Conservation (phyloP, 306 rosid genomes). For the Pyrus pyrifolia region DNA sequence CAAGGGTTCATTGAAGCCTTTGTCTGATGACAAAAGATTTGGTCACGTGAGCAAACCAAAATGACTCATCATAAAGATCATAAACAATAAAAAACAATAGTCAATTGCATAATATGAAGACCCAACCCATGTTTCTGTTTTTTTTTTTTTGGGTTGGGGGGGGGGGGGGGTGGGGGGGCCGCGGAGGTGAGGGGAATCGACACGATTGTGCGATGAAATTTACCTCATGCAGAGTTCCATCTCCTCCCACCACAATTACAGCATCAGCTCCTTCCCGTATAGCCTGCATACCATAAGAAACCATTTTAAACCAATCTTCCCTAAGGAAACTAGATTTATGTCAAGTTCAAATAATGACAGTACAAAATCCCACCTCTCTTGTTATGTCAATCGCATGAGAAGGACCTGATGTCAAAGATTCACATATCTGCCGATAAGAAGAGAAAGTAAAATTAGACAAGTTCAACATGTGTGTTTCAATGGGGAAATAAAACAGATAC, state of each 20-base stretch:
- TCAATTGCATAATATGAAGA: background rate
- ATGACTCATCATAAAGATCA: no score
- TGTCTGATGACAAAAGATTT: background rate
- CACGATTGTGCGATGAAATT: background rate
- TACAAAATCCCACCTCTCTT: constrained; percentile 59
- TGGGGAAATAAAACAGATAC: background rate
- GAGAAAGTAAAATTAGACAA: background rate
- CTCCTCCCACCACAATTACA: constrained; percentile 95
- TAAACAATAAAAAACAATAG: background rate
- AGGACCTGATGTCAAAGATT: constrained; percentile 87
- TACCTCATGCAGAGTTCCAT: constrained; percentile 96
- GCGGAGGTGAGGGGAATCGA: background rate
- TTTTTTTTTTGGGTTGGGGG: no score
- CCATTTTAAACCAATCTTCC: background rate
- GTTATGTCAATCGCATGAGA: constrained; percentile 91
- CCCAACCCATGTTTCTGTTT: background rate
- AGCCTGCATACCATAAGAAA: constrained; percentile 43
- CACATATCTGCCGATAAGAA: constrained; percentile 59
- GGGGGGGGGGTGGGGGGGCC: no score
- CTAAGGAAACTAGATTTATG: constrained; percentile 2
- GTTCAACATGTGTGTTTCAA: background rate
- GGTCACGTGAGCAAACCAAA: background rate
- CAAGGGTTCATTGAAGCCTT: background rate
- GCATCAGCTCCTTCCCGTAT: constrained; percentile 87
- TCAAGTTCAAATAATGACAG: constrained; percentile 6